Percentiles rank a stretch among this genome's conserved stretches.
Conservation (phyloP, 352 stramenopile species). For the Phytophthora pisi region DNA sequence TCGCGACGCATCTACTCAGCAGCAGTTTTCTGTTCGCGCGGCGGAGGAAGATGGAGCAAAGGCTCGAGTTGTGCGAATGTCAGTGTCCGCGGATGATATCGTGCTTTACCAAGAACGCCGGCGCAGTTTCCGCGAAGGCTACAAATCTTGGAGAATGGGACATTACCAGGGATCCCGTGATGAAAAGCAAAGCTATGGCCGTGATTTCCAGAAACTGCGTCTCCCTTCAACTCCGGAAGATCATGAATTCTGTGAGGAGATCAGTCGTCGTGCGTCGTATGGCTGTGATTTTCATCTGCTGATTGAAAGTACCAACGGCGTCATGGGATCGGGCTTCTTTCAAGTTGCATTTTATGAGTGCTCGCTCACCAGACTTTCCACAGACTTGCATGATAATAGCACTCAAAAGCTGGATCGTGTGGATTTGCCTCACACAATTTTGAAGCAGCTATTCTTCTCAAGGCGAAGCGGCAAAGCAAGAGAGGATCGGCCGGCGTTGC, state of each 20-base stretch:
- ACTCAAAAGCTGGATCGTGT: constrained; percentile 29
- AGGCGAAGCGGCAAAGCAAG: constrained; percentile 15
- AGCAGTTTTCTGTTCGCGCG: constrained; percentile 40
- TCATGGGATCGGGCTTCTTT: constrained; percentile 76
- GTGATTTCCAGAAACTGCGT: constrained; percentile 53
- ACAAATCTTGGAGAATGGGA: constrained; percentile 88
- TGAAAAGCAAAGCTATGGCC: constrained; percentile 61
- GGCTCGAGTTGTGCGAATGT: constrained; percentile 52
- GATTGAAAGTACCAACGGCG: constrained; percentile 60
- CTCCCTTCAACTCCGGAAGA: constrained; percentile 69
- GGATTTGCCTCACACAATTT: constrained; percentile 51
- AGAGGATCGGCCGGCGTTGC: constrained; percentile 33
- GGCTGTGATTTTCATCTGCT: constrained; percentile 82
- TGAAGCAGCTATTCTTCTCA: constrained; percentile 67
- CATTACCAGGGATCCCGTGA: constrained; percentile 77
- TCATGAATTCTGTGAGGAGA: constrained; percentile 78
- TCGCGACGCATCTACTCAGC: constrained; percentile 18
- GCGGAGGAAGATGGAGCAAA: constrained; percentile 36
- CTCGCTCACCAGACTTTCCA: constrained; percentile 64
- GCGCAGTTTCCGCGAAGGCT: constrained; percentile 80
- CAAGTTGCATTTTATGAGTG: constrained; percentile 90
- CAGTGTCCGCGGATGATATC: constrained; percentile 83
- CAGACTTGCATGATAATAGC: constrained; percentile 41
- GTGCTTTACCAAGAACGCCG: constrained; percentile 83
- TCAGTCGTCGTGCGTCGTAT: constrained; percentile 58